phyloP scores from a whole-genome alignment of 1,284 basidiomycete species.

The Wallemia hederae region DNA sequence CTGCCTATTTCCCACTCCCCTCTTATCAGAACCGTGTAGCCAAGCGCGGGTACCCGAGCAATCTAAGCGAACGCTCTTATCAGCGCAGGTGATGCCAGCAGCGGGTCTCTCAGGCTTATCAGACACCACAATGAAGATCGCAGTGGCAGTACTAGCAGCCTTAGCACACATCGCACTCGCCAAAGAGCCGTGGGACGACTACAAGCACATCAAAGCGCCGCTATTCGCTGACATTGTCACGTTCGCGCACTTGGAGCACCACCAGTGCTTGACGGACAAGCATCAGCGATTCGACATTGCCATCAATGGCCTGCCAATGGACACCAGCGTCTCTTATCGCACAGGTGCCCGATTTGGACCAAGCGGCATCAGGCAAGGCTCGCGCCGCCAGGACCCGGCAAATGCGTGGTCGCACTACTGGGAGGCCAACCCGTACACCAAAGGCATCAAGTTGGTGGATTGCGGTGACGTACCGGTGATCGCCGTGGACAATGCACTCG shows the following conservation, averaged over 20 bases:
- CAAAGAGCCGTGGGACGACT: not conserved
- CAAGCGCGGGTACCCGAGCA: no score
- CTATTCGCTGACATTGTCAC: not conserved
- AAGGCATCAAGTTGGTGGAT: constrained; percentile 24
- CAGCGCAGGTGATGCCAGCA: no score
- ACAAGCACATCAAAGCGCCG: not conserved
- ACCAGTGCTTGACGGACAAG: not conserved
- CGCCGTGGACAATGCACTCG: constrained; percentile 41
- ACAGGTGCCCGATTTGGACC: constrained; percentile 40
- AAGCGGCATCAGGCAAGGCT: constrained; percentile 39
- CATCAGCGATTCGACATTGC: constrained; percentile 26
- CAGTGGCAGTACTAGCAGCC: not conserved
- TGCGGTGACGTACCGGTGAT: constrained; percentile 46
- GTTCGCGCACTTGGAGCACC: not conserved
- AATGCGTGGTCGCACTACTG: not conserved
- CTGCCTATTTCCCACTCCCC: no score
- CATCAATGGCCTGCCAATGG: constrained; percentile 49
- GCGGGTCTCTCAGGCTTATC: no score
- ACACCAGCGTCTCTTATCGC: constrained; percentile 37
- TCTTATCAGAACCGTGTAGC: no score
- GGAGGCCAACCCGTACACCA: not conserved
- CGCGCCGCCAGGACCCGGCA: constrained; percentile 24
- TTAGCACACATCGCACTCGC: not conserved
- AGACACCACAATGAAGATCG: no score
- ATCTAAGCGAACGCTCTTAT: no score